A percentile compares a stretch with the other conserved stretches of the same genome.
Conservation (phyloP, 2,329 filamentous ascomycete species). For the Microthyrium microscopicum region DNA sequence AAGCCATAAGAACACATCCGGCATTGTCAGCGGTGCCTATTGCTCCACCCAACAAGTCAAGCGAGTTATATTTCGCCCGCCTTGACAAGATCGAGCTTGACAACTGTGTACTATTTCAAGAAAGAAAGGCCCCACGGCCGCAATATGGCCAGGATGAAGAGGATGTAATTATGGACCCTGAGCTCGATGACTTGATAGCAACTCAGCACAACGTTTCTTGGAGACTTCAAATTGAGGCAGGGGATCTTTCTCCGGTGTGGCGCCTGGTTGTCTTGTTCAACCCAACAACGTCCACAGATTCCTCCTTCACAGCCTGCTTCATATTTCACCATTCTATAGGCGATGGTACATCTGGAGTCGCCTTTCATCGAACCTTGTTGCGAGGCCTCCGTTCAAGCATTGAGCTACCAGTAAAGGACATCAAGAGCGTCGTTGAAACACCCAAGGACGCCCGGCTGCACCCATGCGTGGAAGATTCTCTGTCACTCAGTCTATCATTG, state of each 20-base stretch:
- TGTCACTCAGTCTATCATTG: not conserved
- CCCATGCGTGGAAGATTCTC: not conserved
- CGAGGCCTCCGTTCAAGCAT: slow-evolving; percentile 16
- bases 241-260: slow-evolving; percentile 25
- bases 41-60: slow-evolving; percentile 23
- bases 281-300: slow-evolving; percentile 9
- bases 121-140: not conserved
- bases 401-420: slow-evolving; percentile 1
- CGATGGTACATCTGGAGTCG: slow-evolving; percentile 28
- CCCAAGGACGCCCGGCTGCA: slow-evolving; percentile 11
- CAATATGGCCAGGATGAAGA: too few species aligned
- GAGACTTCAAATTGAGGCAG: slow-evolving; percentile 15
- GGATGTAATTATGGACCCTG: slow-evolving; percentile 17
- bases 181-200: slow-evolving; percentile 25
- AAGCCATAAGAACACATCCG: slow-evolving; percentile 25
- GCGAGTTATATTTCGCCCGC: slow-evolving; percentile 26
- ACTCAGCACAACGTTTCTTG: slow-evolving; percentile 22
- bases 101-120: slow-evolving; percentile 15
- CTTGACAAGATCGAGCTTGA: slow-evolving; percentile 26
- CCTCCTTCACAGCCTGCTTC: slow-evolving; percentile 27
- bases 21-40: slow-evolving; percentile 27
- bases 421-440: slow-evolving; percentile 11
- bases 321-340: slow-evolving; percentile 32
- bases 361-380: slow-evolving; percentile 29
- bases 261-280: slow-evolving; percentile 24